These are phyloP conservation scores for Botryotinia narcissicola DNA, from an alignment of 2,329 filamentous ascomycete species.

Conservation along the genomic window DNA sequence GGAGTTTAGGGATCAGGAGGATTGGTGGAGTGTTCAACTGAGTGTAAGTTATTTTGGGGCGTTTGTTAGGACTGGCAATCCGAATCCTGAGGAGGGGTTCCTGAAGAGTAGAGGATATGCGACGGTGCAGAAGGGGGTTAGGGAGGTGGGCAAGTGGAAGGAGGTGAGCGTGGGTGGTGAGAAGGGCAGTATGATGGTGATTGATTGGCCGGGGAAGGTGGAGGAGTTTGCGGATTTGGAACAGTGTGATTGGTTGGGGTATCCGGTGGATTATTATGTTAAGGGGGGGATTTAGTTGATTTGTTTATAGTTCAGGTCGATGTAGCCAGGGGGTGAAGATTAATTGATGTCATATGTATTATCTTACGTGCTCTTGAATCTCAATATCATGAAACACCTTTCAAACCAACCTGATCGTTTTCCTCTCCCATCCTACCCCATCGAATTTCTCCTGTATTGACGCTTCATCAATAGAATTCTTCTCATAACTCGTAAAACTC, in stretches of 20 bases:
- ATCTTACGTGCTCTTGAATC: too few species aligned
- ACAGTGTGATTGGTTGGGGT: conserved; percentile 48
- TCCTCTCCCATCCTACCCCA: neutral
- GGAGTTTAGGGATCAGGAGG: conserved; percentile 44
- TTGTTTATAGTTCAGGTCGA: accelerated
- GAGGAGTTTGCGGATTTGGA: conserved; percentile 46
- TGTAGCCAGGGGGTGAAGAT: neutral
- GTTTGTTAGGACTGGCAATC: conserved; percentile 47
- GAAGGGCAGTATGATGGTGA: conserved; percentile 43
- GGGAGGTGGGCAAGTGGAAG: neutral
- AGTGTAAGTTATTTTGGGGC: conserved; percentile 48
- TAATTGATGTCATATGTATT: neutral
- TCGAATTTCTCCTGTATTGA: neutral
- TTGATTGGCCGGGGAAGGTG: conserved; percentile 46
- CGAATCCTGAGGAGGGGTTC: conserved; percentile 46
- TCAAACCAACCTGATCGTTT: neutral
- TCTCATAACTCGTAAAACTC: neutral
- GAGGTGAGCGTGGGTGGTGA: conserved; percentile 43
- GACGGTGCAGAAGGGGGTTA: conserved; percentile 22
- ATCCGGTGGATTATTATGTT: conserved; percentile 44
- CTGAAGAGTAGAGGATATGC: conserved; percentile 46
- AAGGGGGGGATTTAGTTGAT: conserved; percentile 23
- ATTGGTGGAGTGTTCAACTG: conserved; percentile 47
- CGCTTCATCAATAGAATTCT: neutral
- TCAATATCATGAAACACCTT: too few species aligned